Percentiles rank a stretch among this genome's conserved stretches.
These are phyloP conservation scores for Prunus kanzakura DNA, from an alignment of 306 rosid species.

Conservation along the genomic window DNA sequence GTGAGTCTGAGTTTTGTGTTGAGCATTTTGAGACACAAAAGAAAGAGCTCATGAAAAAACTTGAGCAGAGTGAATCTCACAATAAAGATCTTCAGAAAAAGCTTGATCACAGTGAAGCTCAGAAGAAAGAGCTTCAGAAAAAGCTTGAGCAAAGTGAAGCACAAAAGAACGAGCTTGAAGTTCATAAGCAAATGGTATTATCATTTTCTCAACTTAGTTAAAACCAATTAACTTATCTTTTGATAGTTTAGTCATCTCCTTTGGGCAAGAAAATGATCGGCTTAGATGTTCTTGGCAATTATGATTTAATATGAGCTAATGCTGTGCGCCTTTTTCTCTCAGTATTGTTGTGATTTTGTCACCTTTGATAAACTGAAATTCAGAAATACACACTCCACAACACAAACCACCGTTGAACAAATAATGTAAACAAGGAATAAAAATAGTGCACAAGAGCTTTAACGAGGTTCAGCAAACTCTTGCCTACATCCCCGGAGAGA, in stretches of 20 bases:
- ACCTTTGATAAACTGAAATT: no score
- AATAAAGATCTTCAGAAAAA: neutral
- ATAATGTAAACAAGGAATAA: no score
- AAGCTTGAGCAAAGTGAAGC: conserved; percentile 16
- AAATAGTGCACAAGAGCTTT: no score
- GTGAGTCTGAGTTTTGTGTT: neutral
- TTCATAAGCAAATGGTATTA: conserved; percentile 33
- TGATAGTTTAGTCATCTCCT: no score
- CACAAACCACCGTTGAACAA: no score
- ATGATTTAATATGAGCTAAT: no score
- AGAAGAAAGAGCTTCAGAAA: neutral
- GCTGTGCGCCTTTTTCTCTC: no score
- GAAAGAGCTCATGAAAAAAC: neutral
- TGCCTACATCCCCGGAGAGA: no score
- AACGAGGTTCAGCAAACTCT: no score
- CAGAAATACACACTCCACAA: no score
- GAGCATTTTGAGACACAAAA: neutral
- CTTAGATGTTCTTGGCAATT: no score
- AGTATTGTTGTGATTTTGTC: no score
- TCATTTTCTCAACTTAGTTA: neutral
- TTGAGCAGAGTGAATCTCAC: neutral
- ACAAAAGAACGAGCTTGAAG: conserved; percentile 25
- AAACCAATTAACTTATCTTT: neutral
- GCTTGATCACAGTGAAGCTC: neutral
- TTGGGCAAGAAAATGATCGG: neutral